phyloP scores from a whole-genome alignment of 805 yeast genomes.

The Candida insectorum region DNA sequence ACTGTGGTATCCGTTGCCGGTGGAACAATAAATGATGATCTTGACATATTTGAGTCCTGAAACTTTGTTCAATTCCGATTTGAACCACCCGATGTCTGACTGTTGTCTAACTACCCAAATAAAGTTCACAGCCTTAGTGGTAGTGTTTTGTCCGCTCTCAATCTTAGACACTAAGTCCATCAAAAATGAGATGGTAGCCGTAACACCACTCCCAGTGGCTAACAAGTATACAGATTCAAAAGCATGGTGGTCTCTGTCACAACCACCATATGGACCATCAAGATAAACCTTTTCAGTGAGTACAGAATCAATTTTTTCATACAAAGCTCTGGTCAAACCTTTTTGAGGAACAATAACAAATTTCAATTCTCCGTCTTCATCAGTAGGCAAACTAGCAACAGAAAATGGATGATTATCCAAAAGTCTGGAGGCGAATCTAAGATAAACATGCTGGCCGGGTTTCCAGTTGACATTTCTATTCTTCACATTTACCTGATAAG shows the following conservation, averaged over 20 bases:
- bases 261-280: constrained; percentile 62
- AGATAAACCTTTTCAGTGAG: constrained; percentile 31
- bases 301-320: constrained; percentile 26
- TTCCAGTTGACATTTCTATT: constrained; percentile 39
- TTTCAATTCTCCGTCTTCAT: constrained; percentile 28
- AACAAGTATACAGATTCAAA: constrained; percentile 43
- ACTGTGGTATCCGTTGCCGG: constrained; percentile 2
- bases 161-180: constrained; percentile 18
- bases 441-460: constrained; percentile 55
- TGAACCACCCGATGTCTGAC: constrained; percentile 39
- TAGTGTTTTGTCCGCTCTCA: constrained; percentile 9
- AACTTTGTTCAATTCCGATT: constrained; percentile 30
- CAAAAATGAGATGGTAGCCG: constrained; percentile 47
- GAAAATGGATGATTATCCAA: constrained; percentile 59
- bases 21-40: constrained; percentile 23
- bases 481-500: constrained; percentile 33
- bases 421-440: constrained; percentile 41
- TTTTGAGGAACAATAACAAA: constrained; percentile 43
- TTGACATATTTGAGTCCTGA: constrained; percentile 17
- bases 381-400: constrained; percentile 31
- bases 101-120: constrained; percentile 41
- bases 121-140: constrained; percentile 30
- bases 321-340: constrained; percentile 44
- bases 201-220: constrained; percentile 52
- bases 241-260: constrained; percentile 39